Conservation (phyloP, 768 basidiomycete species). For the Rhodotorula taiwanensis region DNA sequence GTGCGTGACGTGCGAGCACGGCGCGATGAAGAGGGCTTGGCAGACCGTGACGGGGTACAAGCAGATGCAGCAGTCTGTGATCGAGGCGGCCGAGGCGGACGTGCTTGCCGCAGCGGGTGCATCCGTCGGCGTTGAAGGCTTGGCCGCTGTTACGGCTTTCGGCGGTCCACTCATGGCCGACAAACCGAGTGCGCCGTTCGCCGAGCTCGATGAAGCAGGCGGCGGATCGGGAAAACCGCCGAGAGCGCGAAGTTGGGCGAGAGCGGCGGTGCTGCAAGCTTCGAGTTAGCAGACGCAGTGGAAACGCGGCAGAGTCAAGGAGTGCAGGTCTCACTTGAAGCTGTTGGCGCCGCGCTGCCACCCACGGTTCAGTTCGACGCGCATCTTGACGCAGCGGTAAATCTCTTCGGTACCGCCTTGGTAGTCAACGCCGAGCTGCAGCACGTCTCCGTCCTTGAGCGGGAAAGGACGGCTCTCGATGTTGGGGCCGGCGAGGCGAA, state of each 20-base stretch:
- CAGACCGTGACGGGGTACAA: conserved; percentile 84
- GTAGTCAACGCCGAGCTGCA: conserved; percentile 95
- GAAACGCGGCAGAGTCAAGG: not conserved
- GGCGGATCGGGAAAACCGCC: conserved; percentile 40
- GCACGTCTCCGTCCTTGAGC: conserved; percentile 84
- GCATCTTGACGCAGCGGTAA: conserved; percentile 93
- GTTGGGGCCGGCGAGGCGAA: conserved; percentile 75
- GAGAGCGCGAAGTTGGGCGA: conserved; percentile 63
- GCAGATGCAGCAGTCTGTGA: conserved; percentile 84
- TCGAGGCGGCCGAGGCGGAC: conserved; percentile 30
- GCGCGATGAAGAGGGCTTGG: conserved; percentile 94
- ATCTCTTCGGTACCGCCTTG: conserved; percentile 96
- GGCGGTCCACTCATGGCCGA: not conserved
- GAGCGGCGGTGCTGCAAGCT: conserved; percentile 50
- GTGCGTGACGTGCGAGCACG: conserved; percentile 83
- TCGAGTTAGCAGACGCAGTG: not conserved
- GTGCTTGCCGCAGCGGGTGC: not conserved
- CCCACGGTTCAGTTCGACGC: conserved; percentile 78
- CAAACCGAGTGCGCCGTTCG: too few relatives aligned
- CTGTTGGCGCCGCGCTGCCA: conserved; percentile 84
- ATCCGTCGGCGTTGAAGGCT: conserved; percentile 1
- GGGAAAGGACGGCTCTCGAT: conserved; percentile 68
- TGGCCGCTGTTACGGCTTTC: not conserved
- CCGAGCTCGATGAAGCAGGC: not conserved
- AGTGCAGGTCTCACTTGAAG: conserved; percentile 63